Percentiles rank a stretch among this genome's conserved stretches.
phyloP scores from a whole-genome alignment of 2,329 filamentous ascomycete genomes.

The Colletotrichum karsti region DNA sequence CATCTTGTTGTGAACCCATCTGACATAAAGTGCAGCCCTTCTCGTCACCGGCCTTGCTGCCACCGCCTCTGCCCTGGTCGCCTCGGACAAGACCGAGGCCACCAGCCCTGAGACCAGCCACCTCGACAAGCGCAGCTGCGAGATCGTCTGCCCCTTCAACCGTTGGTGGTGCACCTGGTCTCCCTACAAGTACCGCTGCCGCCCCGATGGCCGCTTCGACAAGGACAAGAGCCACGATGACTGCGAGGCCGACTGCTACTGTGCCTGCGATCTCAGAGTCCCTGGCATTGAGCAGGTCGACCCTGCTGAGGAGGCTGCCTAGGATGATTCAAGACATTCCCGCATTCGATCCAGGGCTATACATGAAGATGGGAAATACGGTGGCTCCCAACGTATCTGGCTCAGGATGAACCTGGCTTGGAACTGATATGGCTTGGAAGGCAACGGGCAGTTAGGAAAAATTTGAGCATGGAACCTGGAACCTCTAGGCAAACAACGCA shows the following conservation, averaged over 20 bases:
- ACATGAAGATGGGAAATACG: not conserved
- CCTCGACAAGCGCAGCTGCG: not conserved
- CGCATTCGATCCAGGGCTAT: fast-evolving
- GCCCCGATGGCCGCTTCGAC: not conserved
- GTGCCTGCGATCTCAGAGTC: conserved; percentile 1
- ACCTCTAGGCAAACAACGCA: too few species aligned
- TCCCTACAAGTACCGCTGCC: not conserved
- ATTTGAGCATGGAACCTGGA: too few species aligned
- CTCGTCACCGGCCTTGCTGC: not conserved
- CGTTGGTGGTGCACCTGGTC: not conserved
- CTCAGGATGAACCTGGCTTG: too few species aligned
- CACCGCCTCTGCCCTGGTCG: not conserved
- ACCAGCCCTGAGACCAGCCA: not conserved
- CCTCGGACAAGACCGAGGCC: not conserved
- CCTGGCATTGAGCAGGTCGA: not conserved
- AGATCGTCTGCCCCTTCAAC: not conserved
- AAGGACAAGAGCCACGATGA: not conserved
- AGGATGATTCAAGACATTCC: not conserved
- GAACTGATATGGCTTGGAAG: too few species aligned
- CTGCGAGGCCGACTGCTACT: conserved; percentile 17
- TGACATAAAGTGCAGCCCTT: not conserved
- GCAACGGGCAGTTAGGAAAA: too few species aligned
- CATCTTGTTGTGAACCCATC: not conserved
- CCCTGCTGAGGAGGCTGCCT: not conserved
- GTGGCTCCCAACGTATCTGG: too few species aligned